Conservation (phyloP, 2,329 filamentous ascomycete genomes). For the Capronia americana region DNA sequence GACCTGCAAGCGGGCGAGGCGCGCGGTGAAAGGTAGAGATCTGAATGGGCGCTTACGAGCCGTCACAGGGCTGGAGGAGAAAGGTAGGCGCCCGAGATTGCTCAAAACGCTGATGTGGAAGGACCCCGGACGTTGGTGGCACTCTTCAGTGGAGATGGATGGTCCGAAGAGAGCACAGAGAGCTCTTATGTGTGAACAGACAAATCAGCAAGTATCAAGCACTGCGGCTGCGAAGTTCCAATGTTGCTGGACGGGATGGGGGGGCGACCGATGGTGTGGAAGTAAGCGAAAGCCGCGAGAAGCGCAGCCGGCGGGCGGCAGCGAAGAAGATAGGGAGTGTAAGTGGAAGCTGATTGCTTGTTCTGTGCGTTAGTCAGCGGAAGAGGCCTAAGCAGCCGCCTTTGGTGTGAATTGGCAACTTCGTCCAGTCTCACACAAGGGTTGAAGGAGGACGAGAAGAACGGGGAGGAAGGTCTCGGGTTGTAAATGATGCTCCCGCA, state of each 20-base stretch:
- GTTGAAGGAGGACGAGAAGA: slow-evolving; percentile 7
- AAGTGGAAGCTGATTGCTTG: slow-evolving; percentile 14
- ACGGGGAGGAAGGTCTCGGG: background rate
- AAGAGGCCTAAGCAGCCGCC: slow-evolving; percentile 18
- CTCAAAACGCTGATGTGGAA: slow-evolving; percentile 10
- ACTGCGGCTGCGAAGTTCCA: slow-evolving; percentile 7
- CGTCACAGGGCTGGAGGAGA: slow-evolving; percentile 19
- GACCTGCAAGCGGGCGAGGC: slow-evolving; percentile 10
- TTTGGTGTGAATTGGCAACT: background rate
- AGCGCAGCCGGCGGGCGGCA: slow-evolving; percentile 33
- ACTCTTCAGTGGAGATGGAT: background rate
- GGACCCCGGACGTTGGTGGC: background rate
- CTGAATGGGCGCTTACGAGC: slow-evolving; percentile 24
- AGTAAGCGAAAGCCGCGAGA: slow-evolving; percentile 36
- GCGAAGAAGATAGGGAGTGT: background rate
- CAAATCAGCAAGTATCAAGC: slow-evolving; percentile 5
- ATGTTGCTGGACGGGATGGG: background rate
- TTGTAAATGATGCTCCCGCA: background rate
- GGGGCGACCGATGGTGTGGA: slow-evolving; percentile 15
- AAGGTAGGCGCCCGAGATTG: slow-evolving; percentile 20
- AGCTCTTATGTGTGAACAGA: background rate
- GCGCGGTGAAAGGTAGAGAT: slow-evolving; percentile 16
- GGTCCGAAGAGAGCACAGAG: background rate
- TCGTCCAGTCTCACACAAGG: background rate
- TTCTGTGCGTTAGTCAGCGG: background rate